Percentiles rank a stretch among this genome's conserved stretches.
Conservation (phyloP, 768 basidiomycete genomes). For the Trametes coccinea region DNA sequence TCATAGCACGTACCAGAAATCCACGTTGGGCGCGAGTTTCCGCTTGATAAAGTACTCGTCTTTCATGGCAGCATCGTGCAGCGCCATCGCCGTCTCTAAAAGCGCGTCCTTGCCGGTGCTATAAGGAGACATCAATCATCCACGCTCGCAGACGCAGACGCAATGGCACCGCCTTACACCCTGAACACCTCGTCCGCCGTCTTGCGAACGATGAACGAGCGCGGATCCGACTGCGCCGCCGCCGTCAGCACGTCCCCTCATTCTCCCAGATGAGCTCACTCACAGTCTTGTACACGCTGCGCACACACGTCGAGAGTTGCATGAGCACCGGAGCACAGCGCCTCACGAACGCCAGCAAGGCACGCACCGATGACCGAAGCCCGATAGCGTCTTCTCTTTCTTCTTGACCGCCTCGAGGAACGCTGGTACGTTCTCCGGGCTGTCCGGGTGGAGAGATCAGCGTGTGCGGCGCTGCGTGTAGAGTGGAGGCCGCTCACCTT, state of each 20-base stretch:
- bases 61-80: conserved; percentile 86
- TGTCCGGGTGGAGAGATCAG: conserved; percentile 27
- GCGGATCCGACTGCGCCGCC: conserved; percentile 74
- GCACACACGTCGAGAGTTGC: neutral
- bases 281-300: conserved; percentile 73
- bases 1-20: conserved; percentile 70
- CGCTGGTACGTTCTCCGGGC: conserved; percentile 80
- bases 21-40: conserved; percentile 85
- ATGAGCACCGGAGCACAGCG: neutral
- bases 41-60: conserved; percentile 88
- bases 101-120: conserved; percentile 87
- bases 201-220: conserved; percentile 88
- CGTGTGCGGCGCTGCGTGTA: too few species aligned
- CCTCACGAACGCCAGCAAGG: neutral
- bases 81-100: conserved; percentile 84
- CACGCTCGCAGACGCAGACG: too few species aligned
- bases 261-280: conserved; percentile 24
- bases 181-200: conserved; percentile 92
- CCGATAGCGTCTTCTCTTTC: conserved; percentile 85
- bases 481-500: conserved; percentile 46
- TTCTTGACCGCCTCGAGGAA: conserved; percentile 87
- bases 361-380: conserved; percentile 81
- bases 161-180: conserved; percentile 46
- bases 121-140: neutral
- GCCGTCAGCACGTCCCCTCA: neutral